phyloP scores from a whole-genome alignment of 192 early-diverging fungal species.

The Podila clonocystis region DNA sequence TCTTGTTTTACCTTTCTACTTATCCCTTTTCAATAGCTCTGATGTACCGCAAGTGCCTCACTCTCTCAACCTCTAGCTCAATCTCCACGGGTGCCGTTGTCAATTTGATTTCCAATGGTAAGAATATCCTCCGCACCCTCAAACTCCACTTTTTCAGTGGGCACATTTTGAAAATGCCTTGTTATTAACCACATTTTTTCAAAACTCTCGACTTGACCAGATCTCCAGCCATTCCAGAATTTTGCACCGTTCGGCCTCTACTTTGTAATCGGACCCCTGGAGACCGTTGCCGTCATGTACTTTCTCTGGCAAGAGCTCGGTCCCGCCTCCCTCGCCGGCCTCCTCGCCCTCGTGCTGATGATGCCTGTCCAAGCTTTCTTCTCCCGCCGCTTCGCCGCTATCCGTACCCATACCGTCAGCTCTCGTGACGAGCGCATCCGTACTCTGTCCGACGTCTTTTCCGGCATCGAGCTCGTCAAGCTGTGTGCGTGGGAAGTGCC shows the following conservation, averaged over 20 bases:
- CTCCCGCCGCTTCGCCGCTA: slow-evolving; percentile 37
- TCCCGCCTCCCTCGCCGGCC: slow-evolving; percentile 33
- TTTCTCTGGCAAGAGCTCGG: slow-evolving; percentile 49
- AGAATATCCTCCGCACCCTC: background rate
- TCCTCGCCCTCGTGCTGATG: slow-evolving; percentile 40
- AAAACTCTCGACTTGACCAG: background rate
- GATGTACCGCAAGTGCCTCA: slow-evolving; percentile 53
- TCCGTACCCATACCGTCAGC: slow-evolving; percentile 40
- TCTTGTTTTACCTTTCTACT: no score
- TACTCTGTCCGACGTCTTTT: slow-evolving; percentile 50
- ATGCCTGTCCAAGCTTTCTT: slow-evolving; percentile 44
- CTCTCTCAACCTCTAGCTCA: slow-evolving; percentile 46
- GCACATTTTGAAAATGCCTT: background rate
- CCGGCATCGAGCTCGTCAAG: slow-evolving; percentile 54
- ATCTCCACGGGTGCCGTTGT: slow-evolving; percentile 51
- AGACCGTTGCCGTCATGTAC: slow-evolving; percentile 40
- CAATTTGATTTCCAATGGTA: slow-evolving; percentile 56
- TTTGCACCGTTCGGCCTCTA: slow-evolving; percentile 50
- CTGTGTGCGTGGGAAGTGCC: slow-evolving; percentile 55
- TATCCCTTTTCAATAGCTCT: slow-evolving; percentile 12
- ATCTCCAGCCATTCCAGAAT: slow-evolving; percentile 54
- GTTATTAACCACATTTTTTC: background rate
- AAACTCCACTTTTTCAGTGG: background rate
- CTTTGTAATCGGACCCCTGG: slow-evolving; percentile 47
- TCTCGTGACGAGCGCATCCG: slow-evolving; percentile 50